phyloP scores from a whole-genome alignment of 805 yeast genomes.

The Wickerhamiella galacta region DNA sequence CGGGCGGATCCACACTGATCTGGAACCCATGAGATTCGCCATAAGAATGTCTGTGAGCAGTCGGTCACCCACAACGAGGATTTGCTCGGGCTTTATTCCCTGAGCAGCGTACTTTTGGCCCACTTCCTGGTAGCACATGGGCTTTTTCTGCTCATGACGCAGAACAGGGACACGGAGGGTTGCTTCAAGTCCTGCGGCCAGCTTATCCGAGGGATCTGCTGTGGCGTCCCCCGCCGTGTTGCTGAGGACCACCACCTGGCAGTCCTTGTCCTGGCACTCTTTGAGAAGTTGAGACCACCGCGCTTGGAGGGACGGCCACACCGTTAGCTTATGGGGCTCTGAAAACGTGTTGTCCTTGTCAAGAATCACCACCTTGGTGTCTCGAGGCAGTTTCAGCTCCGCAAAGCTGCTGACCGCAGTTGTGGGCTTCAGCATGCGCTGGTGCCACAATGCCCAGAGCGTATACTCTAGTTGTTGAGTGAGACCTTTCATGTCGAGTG shows the following conservation, averaged over 20 bases:
- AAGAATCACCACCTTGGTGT: conserved; percentile 60
- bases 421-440: conserved; percentile 12
- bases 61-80: conserved; percentile 82
- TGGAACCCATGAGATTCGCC: conserved; percentile 88
- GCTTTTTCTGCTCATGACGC: conserved; percentile 21
- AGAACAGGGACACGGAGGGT: conserved; percentile 28
- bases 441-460: conserved; percentile 5
- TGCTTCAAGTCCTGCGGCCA: conserved; percentile 46
- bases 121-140: conserved; percentile 39
- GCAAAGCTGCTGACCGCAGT: conserved; percentile 6
- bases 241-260: conserved; percentile 59
- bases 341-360: conserved; percentile 97
- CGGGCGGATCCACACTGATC: conserved; percentile 65
- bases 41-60: conserved; percentile 79
- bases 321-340: conserved; percentile 55
- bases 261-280: conserved; percentile 30
- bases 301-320: conserved; percentile 54
- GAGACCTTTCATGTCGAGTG: conserved; percentile 2
- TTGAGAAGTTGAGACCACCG: conserved; percentile 29
- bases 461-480: conserved; percentile 5
- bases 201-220: conserved; percentile 43
- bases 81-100: conserved; percentile 40
- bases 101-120: conserved; percentile 37
- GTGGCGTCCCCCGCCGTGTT: conserved; percentile 77
- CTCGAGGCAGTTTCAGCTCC: conserved; percentile 9